phyloP scores from a whole-genome alignment of 495 filamentous ascomycete species.

The Aspergillus conjunctus region DNA sequence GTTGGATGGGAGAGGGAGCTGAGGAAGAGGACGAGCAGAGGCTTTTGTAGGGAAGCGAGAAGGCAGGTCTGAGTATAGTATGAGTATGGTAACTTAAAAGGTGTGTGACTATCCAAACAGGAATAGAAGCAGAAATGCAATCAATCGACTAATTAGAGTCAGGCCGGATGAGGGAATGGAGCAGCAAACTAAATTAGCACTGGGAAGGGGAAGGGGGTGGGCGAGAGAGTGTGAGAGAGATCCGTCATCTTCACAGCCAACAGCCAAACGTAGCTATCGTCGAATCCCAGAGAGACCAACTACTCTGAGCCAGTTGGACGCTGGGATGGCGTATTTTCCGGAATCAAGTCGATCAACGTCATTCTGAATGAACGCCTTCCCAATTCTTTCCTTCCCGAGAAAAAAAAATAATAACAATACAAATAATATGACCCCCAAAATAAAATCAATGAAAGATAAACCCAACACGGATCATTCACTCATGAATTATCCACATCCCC shows the following conservation, averaged over 20 bases:
- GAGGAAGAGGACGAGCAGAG: conserved; percentile 23
- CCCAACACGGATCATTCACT: not conserved
- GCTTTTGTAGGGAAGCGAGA: conserved; percentile 23
- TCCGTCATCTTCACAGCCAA: conserved; percentile 6
- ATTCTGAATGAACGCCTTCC: not conserved
- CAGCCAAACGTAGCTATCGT: not conserved
- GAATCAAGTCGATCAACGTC: conserved; percentile 8
- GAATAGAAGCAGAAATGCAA: conserved; percentile 18
- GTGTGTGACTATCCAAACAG: conserved; percentile 20
- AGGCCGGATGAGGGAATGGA: conserved; percentile 9
- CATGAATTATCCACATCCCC: not conserved
- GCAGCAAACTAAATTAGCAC: conserved; percentile 20
- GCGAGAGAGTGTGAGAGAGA: not conserved
- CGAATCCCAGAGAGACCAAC: not conserved
- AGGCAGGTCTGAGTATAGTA: conserved; percentile 17
- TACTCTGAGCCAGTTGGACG: conserved; percentile 9
- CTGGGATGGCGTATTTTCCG: conserved; percentile 18
- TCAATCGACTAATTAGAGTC: conserved; percentile 6
- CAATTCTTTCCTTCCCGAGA: not conserved
- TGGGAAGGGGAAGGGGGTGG: conserved; percentile 4
- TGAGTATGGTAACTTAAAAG: not conserved
- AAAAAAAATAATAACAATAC: not conserved
- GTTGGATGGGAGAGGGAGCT: not conserved
- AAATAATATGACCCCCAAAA: too few species aligned
- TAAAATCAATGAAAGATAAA: conserved; percentile 6